Base-by-base conservation (phyloP, 2,329 filamentous ascomycete genomes). In the Talaromyces atroroseus region DNA sequence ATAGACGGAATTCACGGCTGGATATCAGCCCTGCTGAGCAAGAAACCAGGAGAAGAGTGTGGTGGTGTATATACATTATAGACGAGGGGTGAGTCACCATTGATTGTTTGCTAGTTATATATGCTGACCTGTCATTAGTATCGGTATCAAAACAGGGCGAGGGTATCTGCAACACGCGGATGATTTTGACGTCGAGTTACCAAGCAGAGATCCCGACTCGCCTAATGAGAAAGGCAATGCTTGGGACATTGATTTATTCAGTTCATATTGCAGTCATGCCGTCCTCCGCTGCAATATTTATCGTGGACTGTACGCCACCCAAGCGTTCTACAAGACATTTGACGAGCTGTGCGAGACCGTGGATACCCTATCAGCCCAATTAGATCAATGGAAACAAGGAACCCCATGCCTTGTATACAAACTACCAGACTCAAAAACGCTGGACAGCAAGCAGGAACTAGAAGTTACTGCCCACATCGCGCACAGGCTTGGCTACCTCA, bases 401-500 rank as follows among this genome's bases (percentile, higher is more conserved):
- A 95, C 96, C 57, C 90, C 91, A 1, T 83, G 95, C 58, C 90
- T 95, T 34, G 38, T 29, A 8, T 57, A 32, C 65, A 94, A 92
- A 72, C 82, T 90, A 20, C 89, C 91, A 0, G 90, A 95, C 68
- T 87, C 95, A 66, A 90, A 94, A 71, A 95, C 95, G 70, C 88
- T 88, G 65, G 89, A 89, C 0, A 87, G 85, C 0, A 90, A 96
- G 69, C 49, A 57, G 24, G 95, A 90, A 1, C 89, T 92, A 0
- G 79, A 96, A 16, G 90, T 96, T 20, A 79, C 97, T 49, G 92
- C 96, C 60, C 84, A 96, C 45, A 90, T 95, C 60, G 90, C 95
- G 69, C 77, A 96, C 57, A 92, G 96, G 69, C 91, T 97, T 65
- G 86, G 90, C 3, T 97, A 97, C 72, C 96, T 96, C 77, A 96